These are phyloP conservation scores for Chlorella sp. DNA, from an alignment of 139 green algal genomes.

Conservation along the genomic window DNA sequence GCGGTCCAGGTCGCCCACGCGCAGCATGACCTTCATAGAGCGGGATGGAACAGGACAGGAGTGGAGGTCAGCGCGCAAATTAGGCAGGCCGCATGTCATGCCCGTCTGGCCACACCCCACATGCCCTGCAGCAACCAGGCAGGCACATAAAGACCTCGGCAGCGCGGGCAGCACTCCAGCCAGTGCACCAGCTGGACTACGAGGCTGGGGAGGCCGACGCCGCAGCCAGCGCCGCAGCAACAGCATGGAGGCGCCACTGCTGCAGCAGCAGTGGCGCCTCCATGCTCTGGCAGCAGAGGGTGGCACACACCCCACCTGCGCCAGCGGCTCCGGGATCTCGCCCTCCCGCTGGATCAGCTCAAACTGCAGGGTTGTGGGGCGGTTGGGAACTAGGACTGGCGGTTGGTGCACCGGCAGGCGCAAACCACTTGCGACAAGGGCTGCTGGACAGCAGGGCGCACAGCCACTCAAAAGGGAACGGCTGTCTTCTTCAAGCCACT, in stretches of 20 bases:
- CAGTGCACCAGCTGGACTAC: too few relatives aligned
- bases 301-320: constrained; percentile 68
- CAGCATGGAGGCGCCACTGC: background rate
- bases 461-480: too few relatives aligned
- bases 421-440: too few relatives aligned
- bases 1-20: constrained; percentile 83
- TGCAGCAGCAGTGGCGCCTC: too few relatives aligned
- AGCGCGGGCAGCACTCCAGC: background rate
- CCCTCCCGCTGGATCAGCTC: constrained; percentile 80
- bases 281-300: background rate
- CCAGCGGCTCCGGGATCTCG: constrained; percentile 74
- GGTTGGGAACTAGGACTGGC: background rate
- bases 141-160: background rate
- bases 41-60: too few relatives aligned
- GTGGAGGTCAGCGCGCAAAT: too few relatives aligned
- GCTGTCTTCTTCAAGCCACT: background rate
- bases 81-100: too few relatives aligned
- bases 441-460: too few relatives aligned
- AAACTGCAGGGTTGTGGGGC: background rate
- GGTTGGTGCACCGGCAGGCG: too few relatives aligned
- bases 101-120: too few relatives aligned
- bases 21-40: constrained; percentile 87
- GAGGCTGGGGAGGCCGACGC: too few relatives aligned
- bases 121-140: background rate
- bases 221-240: background rate